phyloP scores from a whole-genome alignment of 495 filamentous ascomycete species.

The Talaromyces thailandensis region DNA sequence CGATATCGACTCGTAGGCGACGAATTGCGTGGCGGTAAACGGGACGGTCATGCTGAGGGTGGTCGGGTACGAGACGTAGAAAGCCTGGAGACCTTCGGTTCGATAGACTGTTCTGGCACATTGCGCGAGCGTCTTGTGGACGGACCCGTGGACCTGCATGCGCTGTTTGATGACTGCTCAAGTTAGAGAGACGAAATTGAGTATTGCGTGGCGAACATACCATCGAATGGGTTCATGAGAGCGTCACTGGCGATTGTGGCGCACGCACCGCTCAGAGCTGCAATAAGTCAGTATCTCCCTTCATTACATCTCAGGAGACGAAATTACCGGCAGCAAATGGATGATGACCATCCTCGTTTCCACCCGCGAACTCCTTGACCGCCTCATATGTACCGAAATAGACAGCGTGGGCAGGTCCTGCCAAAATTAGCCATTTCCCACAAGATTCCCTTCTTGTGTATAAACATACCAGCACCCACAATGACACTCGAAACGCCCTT shows the following conservation, averaged over 20 bases:
- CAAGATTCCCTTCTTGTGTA: neutral
- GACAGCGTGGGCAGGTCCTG: slow-evolving; percentile 92
- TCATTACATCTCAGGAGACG: neutral
- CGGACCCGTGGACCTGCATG: slow-evolving; percentile 97
- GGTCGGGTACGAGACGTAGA: slow-evolving; percentile 98
- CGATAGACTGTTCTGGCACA: slow-evolving; percentile 82
- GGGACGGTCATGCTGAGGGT: slow-evolving; percentile 98
- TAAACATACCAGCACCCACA: slow-evolving; percentile 71
- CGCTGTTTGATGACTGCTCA: slow-evolving; percentile 90
- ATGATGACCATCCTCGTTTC: slow-evolving; percentile 85
- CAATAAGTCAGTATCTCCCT: slow-evolving; percentile 7
- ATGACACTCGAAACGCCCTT: slow-evolving; percentile 94
- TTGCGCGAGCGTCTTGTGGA: slow-evolving; percentile 72
- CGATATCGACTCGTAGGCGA: slow-evolving; percentile 93
- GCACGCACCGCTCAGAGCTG: slow-evolving; percentile 83
- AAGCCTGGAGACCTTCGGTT: slow-evolving; percentile 80
- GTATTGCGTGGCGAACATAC: slow-evolving; percentile 37
- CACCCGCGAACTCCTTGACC: slow-evolving; percentile 92
- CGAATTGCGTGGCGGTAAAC: slow-evolving; percentile 92
- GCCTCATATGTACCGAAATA: slow-evolving; percentile 98
- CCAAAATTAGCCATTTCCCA: slow-evolving; percentile 18
- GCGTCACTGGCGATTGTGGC: slow-evolving; percentile 96
- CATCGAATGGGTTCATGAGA: slow-evolving; percentile 99
- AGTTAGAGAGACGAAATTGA: slow-evolving; percentile 9
- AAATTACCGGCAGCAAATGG: slow-evolving; percentile 78